Percentiles rank a stretch among this genome's conserved stretches.
These are phyloP conservation scores for Cladophialophora bantiana DNA, from an alignment of 2,329 filamentous ascomycete species.

Conservation along the genomic window DNA sequence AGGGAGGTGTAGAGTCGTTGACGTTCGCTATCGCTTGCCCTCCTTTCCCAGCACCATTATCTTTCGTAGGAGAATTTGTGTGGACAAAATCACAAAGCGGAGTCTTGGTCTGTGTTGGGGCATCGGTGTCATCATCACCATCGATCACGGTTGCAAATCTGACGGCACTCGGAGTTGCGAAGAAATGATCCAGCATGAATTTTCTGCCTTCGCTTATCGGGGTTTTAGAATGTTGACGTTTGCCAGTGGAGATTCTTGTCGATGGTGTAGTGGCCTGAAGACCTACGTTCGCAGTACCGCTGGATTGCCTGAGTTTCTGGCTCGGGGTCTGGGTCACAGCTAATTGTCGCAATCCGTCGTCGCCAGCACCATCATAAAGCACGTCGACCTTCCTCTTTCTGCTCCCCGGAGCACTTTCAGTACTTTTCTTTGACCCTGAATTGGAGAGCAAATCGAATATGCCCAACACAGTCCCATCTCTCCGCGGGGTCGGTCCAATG, in stretches of 20 bases:
- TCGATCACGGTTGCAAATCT: slow-evolving; percentile 50
- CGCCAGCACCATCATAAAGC: slow-evolving; percentile 38
- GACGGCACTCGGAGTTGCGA: slow-evolving; percentile 54
- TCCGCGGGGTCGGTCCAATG: slow-evolving; percentile 58
- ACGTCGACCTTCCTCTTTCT: slow-evolving; percentile 35
- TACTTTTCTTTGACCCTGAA: slow-evolving; percentile 47
- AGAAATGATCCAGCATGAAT: slow-evolving; percentile 54
- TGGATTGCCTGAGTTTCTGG: slow-evolving; percentile 39
- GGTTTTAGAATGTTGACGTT: slow-evolving; percentile 44
- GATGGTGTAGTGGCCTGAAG: slow-evolving; percentile 26
- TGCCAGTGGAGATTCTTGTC: slow-evolving; percentile 39
- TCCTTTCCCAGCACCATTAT: background rate
- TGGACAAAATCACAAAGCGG: slow-evolving; percentile 31
- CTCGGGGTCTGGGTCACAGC: slow-evolving; percentile 48
- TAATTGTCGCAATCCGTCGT: slow-evolving; percentile 29
- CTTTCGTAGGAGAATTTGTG: slow-evolving; percentile 23
- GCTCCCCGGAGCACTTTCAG: slow-evolving; percentile 40
- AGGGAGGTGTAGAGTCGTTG: slow-evolving; percentile 37
- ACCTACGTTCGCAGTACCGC: background rate
- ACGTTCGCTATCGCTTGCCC: background rate
- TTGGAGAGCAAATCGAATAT: slow-evolving; percentile 57
- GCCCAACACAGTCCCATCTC: slow-evolving; percentile 56
- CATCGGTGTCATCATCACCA: slow-evolving; percentile 18
- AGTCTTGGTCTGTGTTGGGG: slow-evolving; percentile 39
- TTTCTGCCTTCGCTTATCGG: slow-evolving; percentile 54